Percentiles rank a stretch among this genome's conserved stretches.
Evolutionary conservation across 805 yeast species (phyloP).

Genomic region (Myxozyma vanderwaltii): DNA sequence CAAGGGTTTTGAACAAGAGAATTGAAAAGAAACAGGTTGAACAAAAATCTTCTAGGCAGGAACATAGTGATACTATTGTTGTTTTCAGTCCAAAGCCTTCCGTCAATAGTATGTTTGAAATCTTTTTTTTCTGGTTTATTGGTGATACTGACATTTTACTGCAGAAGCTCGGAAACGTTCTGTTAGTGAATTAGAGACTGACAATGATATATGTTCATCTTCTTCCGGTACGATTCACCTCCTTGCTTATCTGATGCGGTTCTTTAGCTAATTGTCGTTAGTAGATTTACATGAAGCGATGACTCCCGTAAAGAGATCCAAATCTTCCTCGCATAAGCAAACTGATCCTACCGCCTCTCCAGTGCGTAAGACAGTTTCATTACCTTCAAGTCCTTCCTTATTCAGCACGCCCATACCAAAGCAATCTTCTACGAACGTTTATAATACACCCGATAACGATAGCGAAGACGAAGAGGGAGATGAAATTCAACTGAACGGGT

Average conservation of each 20-base stretch:
- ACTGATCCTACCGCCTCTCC: no score
- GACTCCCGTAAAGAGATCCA: background rate
- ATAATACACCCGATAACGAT: background rate
- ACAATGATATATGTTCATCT: no score
- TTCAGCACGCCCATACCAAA: background rate
- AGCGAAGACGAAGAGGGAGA: background rate
- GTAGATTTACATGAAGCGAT: background rate
- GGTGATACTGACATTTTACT: no score
- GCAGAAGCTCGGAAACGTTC: no score
- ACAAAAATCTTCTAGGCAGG: background rate
- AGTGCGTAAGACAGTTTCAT: background rate
- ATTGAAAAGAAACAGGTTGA: background rate
- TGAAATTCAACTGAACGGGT: slow-evolving; percentile 2
- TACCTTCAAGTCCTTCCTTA: background rate
- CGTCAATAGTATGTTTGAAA: no score
- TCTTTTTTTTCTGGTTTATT: no score
- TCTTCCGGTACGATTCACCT: no score
- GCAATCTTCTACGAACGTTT: background rate
- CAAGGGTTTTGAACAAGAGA: background rate
- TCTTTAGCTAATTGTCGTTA: background rate
- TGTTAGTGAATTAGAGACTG: no score
- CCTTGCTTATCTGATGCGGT: background rate
- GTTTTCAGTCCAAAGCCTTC: background rate
- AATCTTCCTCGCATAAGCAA: background rate
- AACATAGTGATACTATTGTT: background rate